phyloP scores from a whole-genome alignment of 2,329 filamentous ascomycete genomes.

The Rasamsonia emersonii region DNA sequence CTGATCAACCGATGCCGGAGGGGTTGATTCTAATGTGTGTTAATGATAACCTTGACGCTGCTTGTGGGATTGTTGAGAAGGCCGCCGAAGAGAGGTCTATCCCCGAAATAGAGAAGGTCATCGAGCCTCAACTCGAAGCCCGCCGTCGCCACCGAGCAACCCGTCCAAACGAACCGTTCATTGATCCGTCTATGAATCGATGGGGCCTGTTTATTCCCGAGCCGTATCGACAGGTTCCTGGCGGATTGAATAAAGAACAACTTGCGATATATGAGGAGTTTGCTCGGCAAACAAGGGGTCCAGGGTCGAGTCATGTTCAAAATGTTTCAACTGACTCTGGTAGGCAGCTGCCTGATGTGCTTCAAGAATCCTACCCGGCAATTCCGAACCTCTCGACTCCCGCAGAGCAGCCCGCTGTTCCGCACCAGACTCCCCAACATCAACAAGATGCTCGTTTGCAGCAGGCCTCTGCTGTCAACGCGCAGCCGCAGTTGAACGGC shows the following conservation, averaged over 20 bases:
- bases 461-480: conserved; percentile 26
- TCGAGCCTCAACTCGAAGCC: conserved; percentile 69
- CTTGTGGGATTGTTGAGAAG: conserved; percentile 89
- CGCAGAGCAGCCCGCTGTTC: conserved; percentile 53
- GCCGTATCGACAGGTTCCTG: conserved; percentile 77
- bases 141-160: conserved; percentile 67
- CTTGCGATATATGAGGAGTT: conserved; percentile 97
- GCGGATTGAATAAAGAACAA: conserved; percentile 81
- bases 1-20: conserved; percentile 71
- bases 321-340: conserved; percentile 50
- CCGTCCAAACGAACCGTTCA: conserved; percentile 74
- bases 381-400: conserved; percentile 56
- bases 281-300: conserved; percentile 69
- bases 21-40: conserved; percentile 97
- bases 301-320: conserved; percentile 45
- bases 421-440: conserved; percentile 47
- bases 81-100: conserved; percentile 89
- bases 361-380: conserved; percentile 52
- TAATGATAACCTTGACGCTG: conserved; percentile 90
- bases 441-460: conserved; percentile 37
- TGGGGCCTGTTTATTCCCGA: conserved; percentile 93
- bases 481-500: conserved; percentile 50
- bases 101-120: conserved; percentile 89
- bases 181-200: conserved; percentile 70
- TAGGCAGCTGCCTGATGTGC: conserved; percentile 53